A percentile compares a stretch with the other conserved stretches of the same genome.
These are phyloP conservation scores for Dissophora globulifera DNA, from an alignment of 192 early-diverging fungal species.

Conservation along the genomic window DNA sequence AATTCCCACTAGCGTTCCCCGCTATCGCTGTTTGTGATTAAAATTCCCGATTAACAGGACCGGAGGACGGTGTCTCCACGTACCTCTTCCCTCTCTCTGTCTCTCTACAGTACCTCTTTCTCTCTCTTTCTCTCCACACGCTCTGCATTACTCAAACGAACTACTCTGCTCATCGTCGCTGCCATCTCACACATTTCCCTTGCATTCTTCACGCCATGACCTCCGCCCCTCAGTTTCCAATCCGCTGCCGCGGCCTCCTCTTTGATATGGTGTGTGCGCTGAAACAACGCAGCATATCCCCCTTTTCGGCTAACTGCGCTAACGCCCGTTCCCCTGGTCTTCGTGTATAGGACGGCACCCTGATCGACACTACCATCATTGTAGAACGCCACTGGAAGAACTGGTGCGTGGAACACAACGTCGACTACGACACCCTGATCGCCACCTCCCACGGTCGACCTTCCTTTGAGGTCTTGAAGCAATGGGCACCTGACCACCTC, in stretches of 20 bases:
- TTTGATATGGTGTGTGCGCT: conserved; percentile 46
- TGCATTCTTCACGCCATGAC: too few relatives aligned
- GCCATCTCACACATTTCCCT: too few relatives aligned
- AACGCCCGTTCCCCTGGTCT: neutral
- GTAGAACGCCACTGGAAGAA: conserved; percentile 60
- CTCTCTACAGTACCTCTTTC: too few relatives aligned
- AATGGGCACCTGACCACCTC: conserved; percentile 51
- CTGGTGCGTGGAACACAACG: conserved; percentile 51
- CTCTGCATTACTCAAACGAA: too few relatives aligned
- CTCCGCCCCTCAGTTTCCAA: conserved; percentile 18
- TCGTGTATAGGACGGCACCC: conserved; percentile 53
- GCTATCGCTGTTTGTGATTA: too few relatives aligned
- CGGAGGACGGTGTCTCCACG: too few relatives aligned
- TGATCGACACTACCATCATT: conserved; percentile 62
- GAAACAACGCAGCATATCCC: neutral
- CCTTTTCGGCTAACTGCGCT: neutral
- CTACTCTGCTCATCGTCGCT: too few relatives aligned
- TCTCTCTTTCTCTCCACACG: too few relatives aligned
- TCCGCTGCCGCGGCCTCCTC: conserved; percentile 49
- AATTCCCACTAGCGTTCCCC: too few relatives aligned
- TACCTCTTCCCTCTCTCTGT: too few relatives aligned
- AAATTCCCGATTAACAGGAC: too few relatives aligned
- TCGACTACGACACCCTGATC: conserved; percentile 49
- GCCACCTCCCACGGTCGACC: conserved; percentile 61
- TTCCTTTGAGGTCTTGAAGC: conserved; percentile 59